Percentiles rank a stretch among this genome's conserved stretches.
These are phyloP conservation scores for Ceratocystis papillata DNA, from an alignment of 2,329 filamentous ascomycete genomes.

Conservation along the genomic window DNA sequence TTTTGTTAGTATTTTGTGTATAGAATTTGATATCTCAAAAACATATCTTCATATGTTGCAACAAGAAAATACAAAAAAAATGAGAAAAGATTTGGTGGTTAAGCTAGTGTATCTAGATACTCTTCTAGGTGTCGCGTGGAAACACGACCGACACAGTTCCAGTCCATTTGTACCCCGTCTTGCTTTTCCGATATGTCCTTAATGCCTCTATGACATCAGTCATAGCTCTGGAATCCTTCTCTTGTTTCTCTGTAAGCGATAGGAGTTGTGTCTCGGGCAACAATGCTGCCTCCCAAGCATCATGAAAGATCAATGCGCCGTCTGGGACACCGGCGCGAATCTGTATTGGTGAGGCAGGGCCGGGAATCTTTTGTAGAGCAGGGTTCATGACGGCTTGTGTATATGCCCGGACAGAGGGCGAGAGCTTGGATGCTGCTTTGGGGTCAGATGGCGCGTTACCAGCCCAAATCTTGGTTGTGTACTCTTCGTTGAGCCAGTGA, in stretches of 20 bases:
- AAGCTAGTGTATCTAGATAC: background rate
- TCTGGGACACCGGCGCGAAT: constrained; percentile 41
- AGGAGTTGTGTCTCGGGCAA: constrained; percentile 26
- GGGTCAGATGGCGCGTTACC: constrained; percentile 29
- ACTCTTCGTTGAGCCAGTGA: constrained; percentile 28
- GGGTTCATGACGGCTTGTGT: constrained; percentile 32
- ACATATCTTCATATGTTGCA: constrained; percentile 16
- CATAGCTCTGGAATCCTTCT: constrained; percentile 13
- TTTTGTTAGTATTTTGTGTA: constrained; percentile 22
- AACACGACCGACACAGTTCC: constrained; percentile 13
- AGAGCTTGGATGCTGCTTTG: background rate
- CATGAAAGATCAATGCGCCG: constrained; percentile 38
- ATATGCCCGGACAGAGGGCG: constrained; percentile 23
- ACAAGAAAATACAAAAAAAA: constrained; percentile 19
- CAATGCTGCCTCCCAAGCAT: constrained; percentile 44
- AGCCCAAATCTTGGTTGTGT: constrained; percentile 28
- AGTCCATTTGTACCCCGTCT: constrained; percentile 12
- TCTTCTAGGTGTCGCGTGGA: constrained; percentile 2
- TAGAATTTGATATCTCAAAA: constrained; percentile 19
- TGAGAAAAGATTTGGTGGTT: background rate
- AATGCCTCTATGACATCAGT: constrained; percentile 18
- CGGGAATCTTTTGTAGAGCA: constrained; percentile 32
- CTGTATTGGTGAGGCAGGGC: constrained; percentile 41
- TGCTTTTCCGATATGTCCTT: background rate
- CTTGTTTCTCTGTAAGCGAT: constrained; percentile 3